Conservation (phyloP, 2,329 filamentous ascomycete genomes). For the Graphilbum fragrans region DNA sequence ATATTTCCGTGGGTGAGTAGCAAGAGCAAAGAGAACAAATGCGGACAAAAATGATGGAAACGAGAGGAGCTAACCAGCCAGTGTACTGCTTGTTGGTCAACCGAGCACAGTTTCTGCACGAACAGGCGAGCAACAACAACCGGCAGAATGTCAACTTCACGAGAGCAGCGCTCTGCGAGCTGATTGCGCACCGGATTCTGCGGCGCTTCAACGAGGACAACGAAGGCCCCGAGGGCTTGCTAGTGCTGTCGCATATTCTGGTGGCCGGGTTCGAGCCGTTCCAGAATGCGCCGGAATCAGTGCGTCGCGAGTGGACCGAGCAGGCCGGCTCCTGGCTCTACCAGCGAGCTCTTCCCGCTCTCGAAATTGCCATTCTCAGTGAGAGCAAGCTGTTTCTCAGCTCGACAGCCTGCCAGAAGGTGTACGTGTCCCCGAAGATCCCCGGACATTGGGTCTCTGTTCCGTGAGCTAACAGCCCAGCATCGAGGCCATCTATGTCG, state of each 20-base stretch:
- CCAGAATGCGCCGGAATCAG: slow-evolving; percentile 62
- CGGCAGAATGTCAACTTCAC: slow-evolving; percentile 73
- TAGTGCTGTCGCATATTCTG: slow-evolving; percentile 66
- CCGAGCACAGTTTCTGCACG: slow-evolving; percentile 63
- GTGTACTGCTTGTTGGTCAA: slow-evolving; percentile 81
- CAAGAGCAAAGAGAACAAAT: too few relatives aligned
- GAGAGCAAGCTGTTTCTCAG: slow-evolving; percentile 70
- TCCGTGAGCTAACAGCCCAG: slow-evolving; percentile 12
- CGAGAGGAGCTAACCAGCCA: background rate
- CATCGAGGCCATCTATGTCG: slow-evolving; percentile 71
- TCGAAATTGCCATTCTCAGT: slow-evolving; percentile 74
- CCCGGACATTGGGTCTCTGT: too few relatives aligned
- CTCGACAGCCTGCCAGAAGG: slow-evolving; percentile 67
- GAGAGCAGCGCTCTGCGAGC: slow-evolving; percentile 65
- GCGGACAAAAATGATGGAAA: too few relatives aligned
- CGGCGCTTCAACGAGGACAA: slow-evolving; percentile 70
- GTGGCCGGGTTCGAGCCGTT: slow-evolving; percentile 79
- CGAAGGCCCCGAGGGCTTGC: slow-evolving; percentile 54
- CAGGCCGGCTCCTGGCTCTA: slow-evolving; percentile 28
- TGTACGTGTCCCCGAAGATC: too few relatives aligned
- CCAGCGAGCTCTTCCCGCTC: slow-evolving; percentile 55
- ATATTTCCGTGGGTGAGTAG: slow-evolving; percentile 59
- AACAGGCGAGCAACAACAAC: slow-evolving; percentile 64
- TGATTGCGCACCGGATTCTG: slow-evolving; percentile 67
- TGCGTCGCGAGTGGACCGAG: slow-evolving; percentile 43